These are phyloP conservation scores for Cladosporium phlei DNA, from an alignment of 2,329 filamentous ascomycete genomes.

Conservation along the genomic window DNA sequence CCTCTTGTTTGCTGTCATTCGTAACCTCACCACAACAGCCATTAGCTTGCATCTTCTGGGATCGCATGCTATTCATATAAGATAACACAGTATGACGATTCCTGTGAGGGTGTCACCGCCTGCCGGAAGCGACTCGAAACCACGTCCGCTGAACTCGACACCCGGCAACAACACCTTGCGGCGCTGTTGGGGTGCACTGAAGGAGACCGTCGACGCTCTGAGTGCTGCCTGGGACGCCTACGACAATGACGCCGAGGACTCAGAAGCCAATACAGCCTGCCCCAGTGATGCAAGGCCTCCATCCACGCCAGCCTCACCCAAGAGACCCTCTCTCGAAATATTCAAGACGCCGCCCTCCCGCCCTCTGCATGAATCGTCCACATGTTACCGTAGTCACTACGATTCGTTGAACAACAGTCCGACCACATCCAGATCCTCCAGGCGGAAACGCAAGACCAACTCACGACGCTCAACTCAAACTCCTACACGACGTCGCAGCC, in stretches of 20 bases:
- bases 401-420: not conserved
- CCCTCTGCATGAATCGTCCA: not conserved
- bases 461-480: not conserved
- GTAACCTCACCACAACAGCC: too few relatives aligned
- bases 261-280: not conserved
- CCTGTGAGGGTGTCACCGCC: too few relatives aligned
- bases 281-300: not conserved
- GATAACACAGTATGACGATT: too few relatives aligned
- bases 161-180: not conserved
- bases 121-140: too few relatives aligned
- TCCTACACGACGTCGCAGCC: not conserved
- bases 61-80: too few relatives aligned
- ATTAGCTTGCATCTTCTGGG: too few relatives aligned
- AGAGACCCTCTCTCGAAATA: too few relatives aligned
- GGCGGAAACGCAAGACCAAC: not conserved
- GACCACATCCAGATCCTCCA: not conserved
- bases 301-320: not conserved
- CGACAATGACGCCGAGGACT: not conserved
- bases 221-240: slow-evolving; percentile 1
- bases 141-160: not conserved
- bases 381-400: not conserved
- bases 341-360: not conserved
- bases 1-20: too few relatives aligned
- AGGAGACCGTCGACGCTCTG: slow-evolving; percentile 7
- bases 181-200: slow-evolving; percentile 8